A percentile compares a stretch with the other conserved stretches of the same genome.
Conservation (phyloP, 2,329 filamentous ascomycete genomes). For the Helminthosporium solani region DNA sequence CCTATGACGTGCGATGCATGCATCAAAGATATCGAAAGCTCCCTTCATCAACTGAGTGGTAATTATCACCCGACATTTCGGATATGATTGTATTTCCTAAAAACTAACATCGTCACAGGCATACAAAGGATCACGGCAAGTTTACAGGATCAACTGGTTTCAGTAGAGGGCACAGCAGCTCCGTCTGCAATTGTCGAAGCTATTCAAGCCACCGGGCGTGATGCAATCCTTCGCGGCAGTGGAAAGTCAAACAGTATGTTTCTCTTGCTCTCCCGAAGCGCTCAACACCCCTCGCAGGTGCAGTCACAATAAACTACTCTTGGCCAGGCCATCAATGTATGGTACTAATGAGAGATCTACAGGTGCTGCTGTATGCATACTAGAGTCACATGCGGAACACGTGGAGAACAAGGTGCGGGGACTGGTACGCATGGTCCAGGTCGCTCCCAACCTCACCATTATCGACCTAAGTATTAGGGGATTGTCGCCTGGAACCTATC, state of each 20-base stretch:
- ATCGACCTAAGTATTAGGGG: constrained; percentile 86
- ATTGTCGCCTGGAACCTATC: constrained; percentile 76
- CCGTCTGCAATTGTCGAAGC: constrained; percentile 87
- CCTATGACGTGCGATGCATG: constrained; percentile 89
- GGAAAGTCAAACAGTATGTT: constrained; percentile 78
- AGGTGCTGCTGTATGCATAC: constrained; percentile 89
- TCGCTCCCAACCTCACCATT: constrained; percentile 73
- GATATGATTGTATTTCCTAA: neutral
- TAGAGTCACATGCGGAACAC: constrained; percentile 73
- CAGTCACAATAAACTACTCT: constrained; percentile 15
- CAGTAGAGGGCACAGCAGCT: constrained; percentile 84
- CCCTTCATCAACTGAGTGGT: constrained; percentile 72
- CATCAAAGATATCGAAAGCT: constrained; percentile 79
- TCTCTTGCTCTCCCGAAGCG: constrained; percentile 2
- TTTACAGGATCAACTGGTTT: constrained; percentile 78
- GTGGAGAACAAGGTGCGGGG: constrained; percentile 74
- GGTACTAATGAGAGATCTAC: constrained; percentile 15
- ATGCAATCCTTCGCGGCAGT: constrained; percentile 90
- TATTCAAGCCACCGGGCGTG: constrained; percentile 85
- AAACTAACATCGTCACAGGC: constrained; percentile 51
- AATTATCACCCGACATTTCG: constrained; percentile 22
- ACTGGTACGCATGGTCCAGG: constrained; percentile 90
- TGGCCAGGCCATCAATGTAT: constrained; percentile 5
- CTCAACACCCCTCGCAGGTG: neutral
- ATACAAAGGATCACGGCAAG: constrained; percentile 81